These are phyloP conservation scores for Podospora pseudocomata DNA, from an alignment of 495 filamentous ascomycete genomes.

Conservation along the genomic window DNA sequence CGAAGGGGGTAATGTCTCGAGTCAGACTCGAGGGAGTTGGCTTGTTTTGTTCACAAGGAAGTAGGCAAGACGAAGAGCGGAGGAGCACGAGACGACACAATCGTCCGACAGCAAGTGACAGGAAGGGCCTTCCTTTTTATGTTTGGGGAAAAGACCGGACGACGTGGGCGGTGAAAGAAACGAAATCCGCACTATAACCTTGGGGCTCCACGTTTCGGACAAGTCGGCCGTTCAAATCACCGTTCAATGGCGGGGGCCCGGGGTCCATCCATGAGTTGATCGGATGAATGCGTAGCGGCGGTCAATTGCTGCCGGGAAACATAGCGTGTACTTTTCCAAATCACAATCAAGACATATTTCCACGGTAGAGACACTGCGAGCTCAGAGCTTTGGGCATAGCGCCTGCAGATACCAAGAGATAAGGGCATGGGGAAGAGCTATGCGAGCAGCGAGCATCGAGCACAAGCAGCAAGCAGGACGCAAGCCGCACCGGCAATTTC, in stretches of 20 bases:
- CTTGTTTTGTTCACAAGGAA: neutral
- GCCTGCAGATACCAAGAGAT: slow-evolving; percentile 11
- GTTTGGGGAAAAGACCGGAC: slow-evolving; percentile 4
- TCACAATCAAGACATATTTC: neutral
- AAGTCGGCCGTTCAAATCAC: slow-evolving; percentile 17
- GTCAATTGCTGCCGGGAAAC: neutral
- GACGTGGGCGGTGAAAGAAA: slow-evolving; percentile 7
- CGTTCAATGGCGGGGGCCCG: neutral
- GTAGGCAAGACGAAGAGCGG: neutral
- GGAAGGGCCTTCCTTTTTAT: slow-evolving; percentile 6
- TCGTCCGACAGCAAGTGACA: slow-evolving; percentile 10
- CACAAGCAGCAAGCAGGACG: too few relatives aligned
- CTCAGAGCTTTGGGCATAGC: neutral
- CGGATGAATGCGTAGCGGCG: neutral
- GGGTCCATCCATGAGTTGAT: slow-evolving; percentile 11
- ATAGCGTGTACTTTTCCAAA: too few relatives aligned
- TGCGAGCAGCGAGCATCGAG: neutral
- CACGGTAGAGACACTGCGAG: neutral
- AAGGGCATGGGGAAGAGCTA: slow-evolving; percentile 1
- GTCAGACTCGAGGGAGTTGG: neutral
- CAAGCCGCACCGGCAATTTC: neutral
- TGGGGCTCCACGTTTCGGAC: slow-evolving; percentile 23
- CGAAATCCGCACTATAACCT: slow-evolving; percentile 4
- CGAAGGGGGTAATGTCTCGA: neutral
- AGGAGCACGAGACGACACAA: neutral